phyloP scores from a whole-genome alignment of 352 stramenopile species.

The Plasmopara muralis region DNA sequence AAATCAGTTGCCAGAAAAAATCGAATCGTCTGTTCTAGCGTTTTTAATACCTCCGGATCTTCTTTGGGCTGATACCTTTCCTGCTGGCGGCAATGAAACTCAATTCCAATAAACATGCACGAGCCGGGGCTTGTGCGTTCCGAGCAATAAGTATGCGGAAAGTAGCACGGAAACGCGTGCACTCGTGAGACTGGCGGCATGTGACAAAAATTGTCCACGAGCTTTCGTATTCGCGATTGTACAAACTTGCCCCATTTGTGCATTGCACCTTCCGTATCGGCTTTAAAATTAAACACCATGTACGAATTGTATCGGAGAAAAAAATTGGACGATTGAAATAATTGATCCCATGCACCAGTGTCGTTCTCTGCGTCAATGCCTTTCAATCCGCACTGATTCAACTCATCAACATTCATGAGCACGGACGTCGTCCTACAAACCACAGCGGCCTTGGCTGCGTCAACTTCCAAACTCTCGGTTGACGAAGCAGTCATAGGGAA shows the following conservation, averaged over 20 bases:
- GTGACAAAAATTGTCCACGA: constrained; percentile 70
- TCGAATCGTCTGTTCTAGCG: constrained; percentile 65
- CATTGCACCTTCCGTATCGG: constrained; percentile 53
- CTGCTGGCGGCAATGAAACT: constrained; percentile 54
- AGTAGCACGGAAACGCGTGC: constrained; percentile 65
- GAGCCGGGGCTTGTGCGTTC: constrained; percentile 37
- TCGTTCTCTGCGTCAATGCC: not conserved
- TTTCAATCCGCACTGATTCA: constrained; percentile 1
- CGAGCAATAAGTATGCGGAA: constrained; percentile 40
- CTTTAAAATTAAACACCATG: constrained; percentile 62
- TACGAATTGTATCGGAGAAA: constrained; percentile 82
- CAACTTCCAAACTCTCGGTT: constrained; percentile 20
- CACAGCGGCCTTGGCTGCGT: constrained; percentile 27
- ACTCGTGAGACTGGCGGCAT: constrained; percentile 49
- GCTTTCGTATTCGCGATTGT: constrained; percentile 68
- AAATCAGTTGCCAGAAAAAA: constrained; percentile 81
- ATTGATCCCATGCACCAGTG: constrained; percentile 49
- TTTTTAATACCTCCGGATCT: constrained; percentile 66
- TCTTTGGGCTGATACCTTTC: constrained; percentile 35
- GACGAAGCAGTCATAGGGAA: constrained; percentile 19
- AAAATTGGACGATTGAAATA: constrained; percentile 77
- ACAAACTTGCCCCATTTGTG: constrained; percentile 81
- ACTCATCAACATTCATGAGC: constrained; percentile 17
- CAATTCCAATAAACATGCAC: constrained; percentile 79
- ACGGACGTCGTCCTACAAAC: constrained; percentile 34